phyloP scores from a whole-genome alignment of 345 rosid genomes.

The Acer negundo region DNA sequence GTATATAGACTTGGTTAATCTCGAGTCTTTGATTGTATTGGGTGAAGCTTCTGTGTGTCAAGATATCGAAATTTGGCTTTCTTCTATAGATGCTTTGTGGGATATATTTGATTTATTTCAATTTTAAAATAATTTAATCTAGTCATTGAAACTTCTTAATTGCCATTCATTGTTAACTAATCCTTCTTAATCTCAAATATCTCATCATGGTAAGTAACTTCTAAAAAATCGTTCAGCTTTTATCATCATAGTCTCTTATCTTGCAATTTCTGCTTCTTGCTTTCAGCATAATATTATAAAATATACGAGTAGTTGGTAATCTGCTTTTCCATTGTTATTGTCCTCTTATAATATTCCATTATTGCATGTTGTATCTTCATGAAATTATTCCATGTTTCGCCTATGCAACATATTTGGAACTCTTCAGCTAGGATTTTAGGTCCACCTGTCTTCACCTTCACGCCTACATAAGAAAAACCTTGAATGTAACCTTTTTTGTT shows the following conservation, averaged over 20 bases:
- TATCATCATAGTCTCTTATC: neutral
- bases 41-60: slow-evolving; percentile 11
- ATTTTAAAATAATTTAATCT: neutral
- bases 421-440: neutral
- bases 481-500: neutral
- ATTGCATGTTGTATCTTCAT: neutral
- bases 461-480: neutral
- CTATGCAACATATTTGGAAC: slow-evolving; percentile 1
- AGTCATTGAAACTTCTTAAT: neutral
- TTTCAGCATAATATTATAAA: neutral
- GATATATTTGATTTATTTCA: neutral
- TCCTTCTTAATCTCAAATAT: neutral
- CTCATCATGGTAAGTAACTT: neutral
- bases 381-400: neutral
- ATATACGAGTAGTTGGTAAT: neutral
- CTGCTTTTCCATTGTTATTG: neutral
- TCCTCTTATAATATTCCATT: too few relatives aligned
- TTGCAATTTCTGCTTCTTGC: neutral
- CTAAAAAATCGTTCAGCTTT: neutral
- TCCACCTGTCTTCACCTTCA: neutral
- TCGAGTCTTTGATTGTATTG: neutral
- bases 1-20: slow-evolving; percentile 17
- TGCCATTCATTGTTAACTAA: slow-evolving; percentile 6
- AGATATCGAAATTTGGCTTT: neutral
- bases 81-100: neutral